These are phyloP conservation scores for Setaria italica DNA, from an alignment of 202 grass and related monocot genomes.

Conservation along the genomic window DNA sequence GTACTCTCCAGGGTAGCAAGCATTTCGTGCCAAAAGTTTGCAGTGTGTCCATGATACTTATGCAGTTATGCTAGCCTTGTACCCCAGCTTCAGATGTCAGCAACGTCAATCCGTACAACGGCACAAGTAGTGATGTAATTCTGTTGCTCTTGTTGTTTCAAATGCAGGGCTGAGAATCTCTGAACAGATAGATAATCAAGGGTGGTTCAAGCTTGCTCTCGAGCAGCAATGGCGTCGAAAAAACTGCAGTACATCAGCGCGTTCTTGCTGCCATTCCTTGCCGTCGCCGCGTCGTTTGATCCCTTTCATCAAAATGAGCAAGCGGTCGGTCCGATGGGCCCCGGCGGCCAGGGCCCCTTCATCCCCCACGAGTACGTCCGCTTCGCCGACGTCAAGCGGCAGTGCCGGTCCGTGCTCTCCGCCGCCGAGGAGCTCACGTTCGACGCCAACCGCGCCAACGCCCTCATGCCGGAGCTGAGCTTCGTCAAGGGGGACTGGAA, in stretches of 20 bases:
- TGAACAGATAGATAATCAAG: not conserved
- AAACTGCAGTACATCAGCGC: not conserved
- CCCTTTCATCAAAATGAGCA: conserved; percentile 15
- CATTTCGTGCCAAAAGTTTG: not conserved
- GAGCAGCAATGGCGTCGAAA: not conserved
- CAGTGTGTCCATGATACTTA: not conserved
- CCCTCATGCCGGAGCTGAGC: conserved; percentile 62
- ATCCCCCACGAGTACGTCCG: conserved; percentile 69
- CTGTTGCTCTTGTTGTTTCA: not conserved
- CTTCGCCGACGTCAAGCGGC: conserved; percentile 62
- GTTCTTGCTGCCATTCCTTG: not conserved
- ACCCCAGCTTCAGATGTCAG: not conserved
- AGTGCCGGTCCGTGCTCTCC: conserved; percentile 67
- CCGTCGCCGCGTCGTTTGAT: conserved; percentile 2
- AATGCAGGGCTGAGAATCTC: conserved; percentile 10
- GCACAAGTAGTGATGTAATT: not conserved
- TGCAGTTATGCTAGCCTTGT: not conserved
- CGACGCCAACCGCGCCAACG: conserved; percentile 62
- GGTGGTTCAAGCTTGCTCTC: not conserved
- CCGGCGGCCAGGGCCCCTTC: conserved; percentile 41
- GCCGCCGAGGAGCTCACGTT: conserved; percentile 52
- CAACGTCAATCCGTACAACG: not conserved
- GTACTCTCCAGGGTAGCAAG: not conserved
- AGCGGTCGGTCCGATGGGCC: conserved; percentile 16
- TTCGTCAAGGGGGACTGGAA: conserved; percentile 81